Conservation (phyloP, 345 rosid species). For the Gossypioides kirkii region DNA sequence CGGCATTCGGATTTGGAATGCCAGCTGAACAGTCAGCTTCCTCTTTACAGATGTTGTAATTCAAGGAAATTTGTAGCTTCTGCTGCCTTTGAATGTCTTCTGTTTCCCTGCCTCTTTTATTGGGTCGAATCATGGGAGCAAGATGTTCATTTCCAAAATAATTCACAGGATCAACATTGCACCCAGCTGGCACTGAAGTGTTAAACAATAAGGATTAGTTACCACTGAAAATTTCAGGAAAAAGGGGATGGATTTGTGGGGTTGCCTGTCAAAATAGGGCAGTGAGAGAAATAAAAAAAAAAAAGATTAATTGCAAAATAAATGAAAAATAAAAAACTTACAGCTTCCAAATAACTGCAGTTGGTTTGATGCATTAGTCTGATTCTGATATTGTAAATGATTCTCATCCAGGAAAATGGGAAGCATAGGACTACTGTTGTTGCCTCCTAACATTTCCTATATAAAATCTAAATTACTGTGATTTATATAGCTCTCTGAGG, state of each 20-base stretch:
- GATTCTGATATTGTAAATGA: conserved; percentile 61
- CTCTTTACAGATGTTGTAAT: conserved; percentile 45
- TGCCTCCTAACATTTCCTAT: conserved; percentile 65
- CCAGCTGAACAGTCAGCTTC: conserved; percentile 47
- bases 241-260: background rate
- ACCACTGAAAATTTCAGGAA: background rate
- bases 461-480: conserved; percentile 6
- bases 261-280: background rate
- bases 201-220: conserved; percentile 15
- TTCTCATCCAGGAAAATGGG: conserved; percentile 50
- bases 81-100: conserved; percentile 56
- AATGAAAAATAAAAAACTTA: conserved; percentile 27
- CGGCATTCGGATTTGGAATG: conserved; percentile 50
- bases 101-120: conserved; percentile 48
- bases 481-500: conserved; percentile 18
- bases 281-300: background rate
- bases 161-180: conserved; percentile 56
- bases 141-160: conserved; percentile 55
- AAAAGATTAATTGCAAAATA: background rate
- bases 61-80: conserved; percentile 66
- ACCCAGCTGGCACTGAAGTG: conserved; percentile 55
- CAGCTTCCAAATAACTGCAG: conserved; percentile 66
- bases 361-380: conserved; percentile 56
- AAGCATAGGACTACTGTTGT: conserved; percentile 44
- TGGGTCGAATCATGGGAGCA: conserved; percentile 43